Evolutionary conservation across 2,329 filamentous ascomycete species (phyloP).

Genomic region (Fusarium succisae): DNA sequence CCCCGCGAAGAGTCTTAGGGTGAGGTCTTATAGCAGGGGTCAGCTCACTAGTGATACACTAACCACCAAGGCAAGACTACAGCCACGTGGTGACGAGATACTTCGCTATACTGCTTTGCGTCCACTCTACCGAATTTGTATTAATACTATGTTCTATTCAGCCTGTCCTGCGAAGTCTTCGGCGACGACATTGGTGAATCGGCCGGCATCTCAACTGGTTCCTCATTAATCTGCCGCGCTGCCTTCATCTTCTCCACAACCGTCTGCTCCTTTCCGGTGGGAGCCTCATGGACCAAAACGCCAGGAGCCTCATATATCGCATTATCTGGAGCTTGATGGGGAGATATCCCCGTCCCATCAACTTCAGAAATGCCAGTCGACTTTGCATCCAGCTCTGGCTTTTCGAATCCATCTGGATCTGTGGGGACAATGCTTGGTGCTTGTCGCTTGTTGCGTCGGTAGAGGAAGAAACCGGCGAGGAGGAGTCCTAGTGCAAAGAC

Average conservation of each 20-base stretch:
- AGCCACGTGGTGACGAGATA: background rate
- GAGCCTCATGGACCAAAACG: background rate
- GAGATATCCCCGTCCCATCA: background rate
- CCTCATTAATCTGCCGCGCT: background rate
- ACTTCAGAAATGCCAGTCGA: background rate
- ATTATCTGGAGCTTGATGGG: background rate
- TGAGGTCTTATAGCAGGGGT: background rate
- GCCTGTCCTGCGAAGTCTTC: background rate
- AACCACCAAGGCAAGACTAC: background rate
- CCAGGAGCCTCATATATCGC: background rate
- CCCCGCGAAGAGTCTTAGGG: background rate
- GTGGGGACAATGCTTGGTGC: background rate
- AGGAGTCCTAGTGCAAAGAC: background rate
- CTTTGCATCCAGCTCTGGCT: background rate
- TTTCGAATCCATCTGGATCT: background rate
- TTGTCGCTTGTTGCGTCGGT: background rate
- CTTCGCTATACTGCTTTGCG: background rate
- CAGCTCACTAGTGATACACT: background rate
- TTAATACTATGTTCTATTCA: background rate
- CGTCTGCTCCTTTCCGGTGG: background rate
- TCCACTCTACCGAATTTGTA: background rate
- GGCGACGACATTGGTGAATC: background rate
- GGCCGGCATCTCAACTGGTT: background rate
- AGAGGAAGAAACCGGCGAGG: background rate
- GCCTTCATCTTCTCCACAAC: background rate